A percentile compares a stretch with the other conserved stretches of the same genome.
phyloP scores from a whole-genome alignment of 495 filamentous ascomycete species.

The Monascus purpureus region DNA sequence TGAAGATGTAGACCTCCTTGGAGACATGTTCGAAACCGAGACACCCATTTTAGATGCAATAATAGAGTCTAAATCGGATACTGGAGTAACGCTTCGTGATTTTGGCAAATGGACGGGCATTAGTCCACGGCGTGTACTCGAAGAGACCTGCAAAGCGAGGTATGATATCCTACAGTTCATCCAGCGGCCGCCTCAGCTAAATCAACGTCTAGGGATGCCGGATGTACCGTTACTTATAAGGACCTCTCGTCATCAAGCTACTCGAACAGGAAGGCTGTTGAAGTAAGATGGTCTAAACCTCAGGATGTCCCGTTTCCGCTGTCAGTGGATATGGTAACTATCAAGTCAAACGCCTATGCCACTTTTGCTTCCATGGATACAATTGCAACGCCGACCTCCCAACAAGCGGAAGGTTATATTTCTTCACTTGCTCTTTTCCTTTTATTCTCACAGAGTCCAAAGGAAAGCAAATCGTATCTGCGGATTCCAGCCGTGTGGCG shows the following conservation, averaged over 20 bases:
- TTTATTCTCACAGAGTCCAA: slow-evolving; percentile 58
- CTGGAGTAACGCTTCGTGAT: slow-evolving; percentile 43
- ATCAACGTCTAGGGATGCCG: slow-evolving; percentile 42
- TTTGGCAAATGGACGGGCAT: slow-evolving; percentile 72
- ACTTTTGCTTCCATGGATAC: slow-evolving; percentile 55
- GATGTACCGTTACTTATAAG: slow-evolving; percentile 47
- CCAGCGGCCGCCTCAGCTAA: background rate
- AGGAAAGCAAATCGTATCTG: slow-evolving; percentile 75
- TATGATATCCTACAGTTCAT: slow-evolving; percentile 18
- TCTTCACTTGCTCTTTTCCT: slow-evolving; percentile 71
- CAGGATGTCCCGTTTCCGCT: slow-evolving; percentile 42
- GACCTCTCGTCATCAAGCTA: slow-evolving; percentile 57
- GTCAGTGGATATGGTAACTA: slow-evolving; percentile 23
- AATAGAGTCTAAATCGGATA: slow-evolving; percentile 9
- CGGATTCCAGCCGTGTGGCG: slow-evolving; percentile 68
- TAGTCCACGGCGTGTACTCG: slow-evolving; percentile 55
- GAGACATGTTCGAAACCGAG: slow-evolving; percentile 53
- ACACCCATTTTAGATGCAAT: slow-evolving; percentile 15
- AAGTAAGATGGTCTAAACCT: slow-evolving; percentile 65
- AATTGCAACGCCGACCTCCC: slow-evolving; percentile 57
- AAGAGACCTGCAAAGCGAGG: slow-evolving; percentile 80
- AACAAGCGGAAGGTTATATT: slow-evolving; percentile 77
- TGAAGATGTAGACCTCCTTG: slow-evolving; percentile 44
- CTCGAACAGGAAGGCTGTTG: slow-evolving; percentile 58
- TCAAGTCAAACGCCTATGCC: slow-evolving; percentile 28